Base-by-base conservation (phyloP, 2,329 filamentous ascomycete genomes). In the Davidsoniella virescens region DNA sequence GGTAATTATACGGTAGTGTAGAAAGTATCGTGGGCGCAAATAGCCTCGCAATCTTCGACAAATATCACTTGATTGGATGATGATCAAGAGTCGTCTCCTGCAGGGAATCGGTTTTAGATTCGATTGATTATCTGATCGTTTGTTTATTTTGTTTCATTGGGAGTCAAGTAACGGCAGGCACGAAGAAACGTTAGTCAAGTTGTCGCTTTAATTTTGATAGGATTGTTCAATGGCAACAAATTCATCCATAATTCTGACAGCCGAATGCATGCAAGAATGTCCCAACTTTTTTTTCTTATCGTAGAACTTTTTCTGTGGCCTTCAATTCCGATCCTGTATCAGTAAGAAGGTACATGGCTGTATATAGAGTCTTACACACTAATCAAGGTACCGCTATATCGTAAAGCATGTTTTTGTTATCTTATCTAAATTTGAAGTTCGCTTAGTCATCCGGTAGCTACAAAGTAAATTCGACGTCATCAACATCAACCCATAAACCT, bases 281-380 rank as follows among this genome's bases (percentile, higher is more conserved):
- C 20, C 17, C 20, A 20, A 16, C 41, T 23, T 41, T 53, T 53
- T 52, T 52, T 50, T 49, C 51, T 53, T 53, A 53, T 53, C 51
- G 43, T 37, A 36, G 18, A 43, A 46, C 43, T 44, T 49, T 49
- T 52, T 52, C 51, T 50, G 51, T 50, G 47, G 44, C 44, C 39
- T 51, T 17, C 9, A 17, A 8, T 26, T 17, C 37, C 8, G n/a
- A 44, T 26, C 39, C 42, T 43, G 18, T 17, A 26, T 18, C 12
- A 33, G 29, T 44, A 50, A 17, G 14, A 20, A 25, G 37, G 26
- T 52, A 52, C 51, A 14, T 52, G n/a, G 5, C 44, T 16, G 4
- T 25, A 1, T 6, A 23, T 47, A 18, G 10, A 20, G n/a, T 2
- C 20, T 23, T 23, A 23, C 20, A 23, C 20, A 23, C 20, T 23